phyloP scores from a whole-genome alignment of 208 protist genomes.

The Trypanosomatidae sp. region DNA sequence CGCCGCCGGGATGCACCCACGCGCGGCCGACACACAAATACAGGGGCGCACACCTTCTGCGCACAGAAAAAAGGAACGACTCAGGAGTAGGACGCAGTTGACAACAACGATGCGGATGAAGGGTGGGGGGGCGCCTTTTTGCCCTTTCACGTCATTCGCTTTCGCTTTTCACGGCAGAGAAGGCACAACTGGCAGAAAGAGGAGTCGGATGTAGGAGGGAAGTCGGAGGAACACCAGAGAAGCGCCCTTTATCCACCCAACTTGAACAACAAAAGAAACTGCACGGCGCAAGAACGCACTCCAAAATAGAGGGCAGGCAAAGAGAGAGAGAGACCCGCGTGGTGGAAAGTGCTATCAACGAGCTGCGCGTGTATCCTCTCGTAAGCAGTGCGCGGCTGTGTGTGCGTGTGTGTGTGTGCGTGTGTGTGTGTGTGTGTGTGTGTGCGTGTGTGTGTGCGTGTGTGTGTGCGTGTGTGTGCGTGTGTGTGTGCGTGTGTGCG shows the following conservation, averaged over 20 bases:
- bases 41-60: too few species aligned
- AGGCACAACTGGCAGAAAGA: background rate
- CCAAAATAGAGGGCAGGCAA: background rate
- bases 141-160: background rate
- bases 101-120: background rate
- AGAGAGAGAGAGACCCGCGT: background rate
- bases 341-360: background rate
- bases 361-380: background rate
- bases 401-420: background rate
- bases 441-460: background rate
- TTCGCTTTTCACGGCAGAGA: background rate
- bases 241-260: too few species aligned
- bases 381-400: background rate
- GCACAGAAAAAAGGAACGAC: too few species aligned
- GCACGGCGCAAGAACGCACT: background rate
- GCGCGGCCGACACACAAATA: background rate
- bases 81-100: background rate
- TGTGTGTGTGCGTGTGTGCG: background rate
- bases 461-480: background rate
- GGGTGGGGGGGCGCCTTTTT: too few species aligned
- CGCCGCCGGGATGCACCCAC: background rate
- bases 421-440: background rate
- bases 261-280: background rate
- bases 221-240: background rate
- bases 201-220: background rate